Base-by-base conservation (phyloP, 164 flowering plant species). In the Berberis vulgaris region DNA sequence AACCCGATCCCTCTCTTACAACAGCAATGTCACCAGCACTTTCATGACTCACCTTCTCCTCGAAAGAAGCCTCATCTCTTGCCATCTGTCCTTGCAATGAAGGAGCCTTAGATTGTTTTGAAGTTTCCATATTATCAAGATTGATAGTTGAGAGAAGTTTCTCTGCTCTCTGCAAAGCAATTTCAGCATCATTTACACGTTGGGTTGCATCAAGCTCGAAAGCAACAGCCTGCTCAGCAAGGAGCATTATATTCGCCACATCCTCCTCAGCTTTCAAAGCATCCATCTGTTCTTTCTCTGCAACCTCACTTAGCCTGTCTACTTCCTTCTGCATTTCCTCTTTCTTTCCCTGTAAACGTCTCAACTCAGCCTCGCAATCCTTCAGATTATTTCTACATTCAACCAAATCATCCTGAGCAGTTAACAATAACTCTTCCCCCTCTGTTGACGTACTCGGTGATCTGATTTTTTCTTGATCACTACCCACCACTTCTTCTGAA, bases 141-240 rank as follows among this genome's bases (percentile, higher is more conserved):
- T 47, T 60, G 55, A 81, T 74, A 70, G 3, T 66, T 40, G 81
- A 61, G 42, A 81, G 59, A 55, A 64, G 59, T 65, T 86, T 91
- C 71, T 89, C 94, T 8, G 83, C 92, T 74, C 63, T 90, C 67
- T 85, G 84, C 56, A 95, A 69, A 45, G 89, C 91, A 72, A 91
- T 86, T 71, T 91, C 92, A 0, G 94, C 91, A 81, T 95, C 99
- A 82, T 79, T 84, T n/a, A 86, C 96, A 56, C 79, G 82, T 67
- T 95, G 85, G 4, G 87, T 66, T 69, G 88, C 96, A 76, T 91
- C 97, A 52, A 95, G 74, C 73, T 95, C 97, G 69, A 84, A 76
- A 59, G 99, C 99, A 71, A 95, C 97, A 70, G 99, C 97, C 72
- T 86, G 86, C 74, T 95, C 99, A 3, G 99, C 97, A 57, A 89